phyloP scores from a whole-genome alignment of 1,139 yeast genomes.

The Nakaseomyces bracarensis region DNA sequence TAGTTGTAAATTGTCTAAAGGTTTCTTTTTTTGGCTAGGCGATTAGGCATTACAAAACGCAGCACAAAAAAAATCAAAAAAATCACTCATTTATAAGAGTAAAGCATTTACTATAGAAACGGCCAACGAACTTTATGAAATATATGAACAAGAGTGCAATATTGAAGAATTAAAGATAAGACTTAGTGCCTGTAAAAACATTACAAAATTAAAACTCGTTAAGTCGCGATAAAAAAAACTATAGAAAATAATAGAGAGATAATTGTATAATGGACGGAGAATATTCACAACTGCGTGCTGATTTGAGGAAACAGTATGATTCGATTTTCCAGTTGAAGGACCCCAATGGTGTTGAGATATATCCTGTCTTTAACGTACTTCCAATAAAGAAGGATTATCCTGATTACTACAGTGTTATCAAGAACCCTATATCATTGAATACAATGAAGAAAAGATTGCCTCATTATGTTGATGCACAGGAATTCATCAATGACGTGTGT shows the following conservation, averaged over 20 bases:
- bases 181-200: no score
- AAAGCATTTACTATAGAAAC: no score
- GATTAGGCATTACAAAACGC: no score
- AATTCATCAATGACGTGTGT: conserved; percentile 67
- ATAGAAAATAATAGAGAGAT: background rate
- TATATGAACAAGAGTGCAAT: no score
- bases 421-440: conserved; percentile 63
- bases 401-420: conserved; percentile 60
- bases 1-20: no score
- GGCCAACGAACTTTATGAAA: no score
- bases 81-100: no score
- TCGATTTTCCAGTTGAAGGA: conserved; percentile 40
- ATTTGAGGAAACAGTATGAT: conserved; percentile 17
- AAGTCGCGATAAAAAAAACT: background rate
- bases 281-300: background rate
- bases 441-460: conserved; percentile 46
- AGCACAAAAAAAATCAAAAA: no score
- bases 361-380: conserved; percentile 44
- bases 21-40: no score
- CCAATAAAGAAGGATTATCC: conserved; percentile 54
- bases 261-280: background rate
- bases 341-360: conserved; percentile 36
- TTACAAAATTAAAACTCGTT: no score
- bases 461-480: conserved; percentile 54
- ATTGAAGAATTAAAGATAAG: no score